Evolutionary conservation across 2,329 filamentous ascomycete species (phyloP).

Genomic region (Cordyceps tenuipes): DNA sequence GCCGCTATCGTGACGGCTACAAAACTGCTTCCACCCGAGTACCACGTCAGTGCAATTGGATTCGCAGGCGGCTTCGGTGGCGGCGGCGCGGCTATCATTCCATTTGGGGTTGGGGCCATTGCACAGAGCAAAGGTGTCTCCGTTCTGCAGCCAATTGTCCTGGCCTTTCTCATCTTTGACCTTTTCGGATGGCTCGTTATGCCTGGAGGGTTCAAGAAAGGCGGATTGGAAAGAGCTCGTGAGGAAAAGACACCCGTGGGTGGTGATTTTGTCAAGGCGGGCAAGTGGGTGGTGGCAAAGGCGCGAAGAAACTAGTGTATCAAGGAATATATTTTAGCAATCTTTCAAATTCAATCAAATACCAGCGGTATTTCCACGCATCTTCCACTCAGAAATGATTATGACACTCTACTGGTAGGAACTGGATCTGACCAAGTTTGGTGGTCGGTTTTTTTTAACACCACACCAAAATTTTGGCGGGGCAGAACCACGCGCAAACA

Average conservation of each 20-base stretch:
- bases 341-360: not conserved
- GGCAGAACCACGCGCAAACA: not conserved
- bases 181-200: constrained; percentile 37
- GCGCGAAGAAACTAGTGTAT: constrained; percentile 9
- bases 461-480: not conserved
- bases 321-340: not conserved
- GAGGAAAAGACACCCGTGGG: constrained; percentile 29
- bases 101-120: constrained; percentile 61
- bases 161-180: constrained; percentile 39
- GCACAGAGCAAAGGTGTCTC: constrained; percentile 48
- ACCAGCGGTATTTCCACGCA: not conserved
- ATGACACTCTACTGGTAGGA: not conserved
- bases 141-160: constrained; percentile 47
- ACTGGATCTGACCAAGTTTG: too few species aligned
- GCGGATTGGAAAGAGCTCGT: constrained; percentile 33
- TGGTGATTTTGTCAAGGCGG: constrained; percentile 20
- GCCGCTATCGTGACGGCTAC: constrained; percentile 65
- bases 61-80: constrained; percentile 74
- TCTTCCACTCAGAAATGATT: not conserved
- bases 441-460: not conserved
- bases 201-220: constrained; percentile 30
- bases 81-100: constrained; percentile 58
- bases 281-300: constrained; percentile 14
- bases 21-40: constrained; percentile 61
- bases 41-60: constrained; percentile 74